Evolutionary conservation across 2,329 filamentous ascomycete genomes (phyloP), one percentile per base, ranked within the genome.

Genomic region (Madurella mycetomatis): DNA sequence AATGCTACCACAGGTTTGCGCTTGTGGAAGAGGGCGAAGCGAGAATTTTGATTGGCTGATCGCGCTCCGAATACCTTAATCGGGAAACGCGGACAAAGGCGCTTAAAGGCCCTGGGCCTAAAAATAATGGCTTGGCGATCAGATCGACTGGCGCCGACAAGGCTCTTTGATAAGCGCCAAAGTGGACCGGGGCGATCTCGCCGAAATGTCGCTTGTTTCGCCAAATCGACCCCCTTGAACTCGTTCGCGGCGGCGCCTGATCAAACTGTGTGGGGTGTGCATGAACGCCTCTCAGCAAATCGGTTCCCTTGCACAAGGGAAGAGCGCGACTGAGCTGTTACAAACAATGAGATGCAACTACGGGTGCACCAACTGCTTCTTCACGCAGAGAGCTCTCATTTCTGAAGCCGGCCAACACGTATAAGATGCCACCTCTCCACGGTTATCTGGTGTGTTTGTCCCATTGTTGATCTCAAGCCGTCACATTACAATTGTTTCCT

Each of bases 251-350:
- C n/a, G 49, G 57, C 57, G 57, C 41, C 31, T 59, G 31, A 17
- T 51, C 57, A 57, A 59, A 59, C 54, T 41, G 25, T 12, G 9
- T n/a, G 11, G n/a, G 30, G 41, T 48, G 13, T 18, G 43, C 41
- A 44, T 13, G 42, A n/a, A 31, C 9, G 17, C 19, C 49, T 52
- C 47, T 32, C 52, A 53, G 51, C 57, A 54, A 59, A 59, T 59
- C 54, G 51, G 31, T 59, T 34, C 30, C 9, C 43, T 34, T 9
- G 25, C 18, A 40, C 37, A n/a, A 16, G 34, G 8, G 2, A 25
- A 15, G n/a, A 19, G 11, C 16, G 31, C 17, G 17, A 42, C 19
- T 18, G 34, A 15, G 25, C 25, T 50, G 46, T 18, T 30, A 44
- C 42, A 44, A 53, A 9, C 19, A 13, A 30, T 25, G 34, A 45